These are phyloP conservation scores for Datisca glomerata DNA, from an alignment of 306 rosid genomes.

Conservation along the genomic window DNA sequence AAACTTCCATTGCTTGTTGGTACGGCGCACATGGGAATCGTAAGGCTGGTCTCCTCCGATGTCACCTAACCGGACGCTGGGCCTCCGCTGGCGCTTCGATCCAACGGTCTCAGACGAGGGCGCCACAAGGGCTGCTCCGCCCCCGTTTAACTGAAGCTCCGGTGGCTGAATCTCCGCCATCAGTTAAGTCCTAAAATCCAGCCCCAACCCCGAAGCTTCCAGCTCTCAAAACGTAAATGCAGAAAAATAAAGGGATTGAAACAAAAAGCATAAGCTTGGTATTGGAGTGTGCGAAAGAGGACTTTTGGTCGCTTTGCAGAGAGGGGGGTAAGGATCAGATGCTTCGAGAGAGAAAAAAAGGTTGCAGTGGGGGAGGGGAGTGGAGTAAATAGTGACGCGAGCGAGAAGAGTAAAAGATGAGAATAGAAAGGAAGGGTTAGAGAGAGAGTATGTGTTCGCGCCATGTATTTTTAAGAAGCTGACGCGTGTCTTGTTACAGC, in stretches of 20 bases:
- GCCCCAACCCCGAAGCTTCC: neutral
- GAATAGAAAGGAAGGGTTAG: neutral
- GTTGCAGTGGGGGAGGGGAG: neutral
- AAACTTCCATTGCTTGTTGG: conserved; percentile 54
- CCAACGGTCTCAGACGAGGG: conserved; percentile 46
- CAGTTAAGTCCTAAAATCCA: neutral
- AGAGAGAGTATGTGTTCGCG: too few relatives aligned
- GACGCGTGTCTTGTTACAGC: too few relatives aligned
- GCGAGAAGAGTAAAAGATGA: neutral
- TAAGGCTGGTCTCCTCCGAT: conserved; percentile 86
- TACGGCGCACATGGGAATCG: conserved; percentile 61
- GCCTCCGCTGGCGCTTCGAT: conserved; percentile 79
- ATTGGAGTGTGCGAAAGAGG: neutral
- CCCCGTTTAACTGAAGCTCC: conserved; percentile 43
- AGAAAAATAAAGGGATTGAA: neutral
- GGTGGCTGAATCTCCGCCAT: conserved; percentile 78
- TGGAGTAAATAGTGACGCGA: neutral
- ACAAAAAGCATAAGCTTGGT: neutral
- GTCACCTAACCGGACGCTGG: conserved; percentile 89
- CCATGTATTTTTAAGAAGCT: too few relatives aligned
- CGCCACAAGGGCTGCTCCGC: conserved; percentile 13
- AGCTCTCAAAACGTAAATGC: neutral
- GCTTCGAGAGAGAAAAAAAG: neutral
- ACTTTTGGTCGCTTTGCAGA: neutral
- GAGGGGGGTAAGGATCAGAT: neutral